Evolutionary conservation across 345 rosid species (phyloP), one percentile per base, ranked within the genome.

Genomic region (Euphorbia peplus): DNA sequence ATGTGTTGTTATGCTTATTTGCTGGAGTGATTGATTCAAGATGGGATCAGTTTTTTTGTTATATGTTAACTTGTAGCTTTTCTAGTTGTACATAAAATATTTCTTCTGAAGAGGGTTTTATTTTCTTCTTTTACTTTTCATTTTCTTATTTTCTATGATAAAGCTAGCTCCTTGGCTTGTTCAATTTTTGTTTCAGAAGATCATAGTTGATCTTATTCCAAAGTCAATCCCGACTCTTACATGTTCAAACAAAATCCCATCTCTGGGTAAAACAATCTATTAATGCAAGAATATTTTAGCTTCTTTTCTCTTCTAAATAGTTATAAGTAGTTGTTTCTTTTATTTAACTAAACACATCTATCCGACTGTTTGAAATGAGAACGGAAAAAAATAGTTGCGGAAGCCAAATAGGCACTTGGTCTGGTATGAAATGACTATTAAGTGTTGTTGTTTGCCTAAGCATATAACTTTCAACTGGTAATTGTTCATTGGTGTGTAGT

Each of bases 1-100:
- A 70, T 86, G 90, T 63, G 68, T 86, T 47, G 75, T 81, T 15
- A 82, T 79, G 83, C 88, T 86, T 72, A 68, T 86, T 46, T 86
- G 88, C 68, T 84, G 85, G 86, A 81, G 78, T 54, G 85, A 86
- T 44, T 78, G 67, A 69, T 42, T 78, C 67, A 69, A 24, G 1
- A 25, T 48, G 16, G 53, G 8, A 44, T 6, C n/a, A 25, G 28
- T 42, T 42, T 8, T 1, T 44, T 44, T 3, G n/a, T 60, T 25
- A 52, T 5, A 52, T 52, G 56, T 52, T 52, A 52, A 19, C 2
- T 7, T 52, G 13, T 22, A 2, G 26, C n/a, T 50, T 25, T 60
- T 1, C 1, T 3, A 19, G 47, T 29, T 58, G 16, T 58, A 18
- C 13, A 55, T 22, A 54, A 13, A 16, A 30, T 29, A 54, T 32